Conservation (phyloP, 352 stramenopile genomes). For the Phytopythium ostracodes region DNA sequence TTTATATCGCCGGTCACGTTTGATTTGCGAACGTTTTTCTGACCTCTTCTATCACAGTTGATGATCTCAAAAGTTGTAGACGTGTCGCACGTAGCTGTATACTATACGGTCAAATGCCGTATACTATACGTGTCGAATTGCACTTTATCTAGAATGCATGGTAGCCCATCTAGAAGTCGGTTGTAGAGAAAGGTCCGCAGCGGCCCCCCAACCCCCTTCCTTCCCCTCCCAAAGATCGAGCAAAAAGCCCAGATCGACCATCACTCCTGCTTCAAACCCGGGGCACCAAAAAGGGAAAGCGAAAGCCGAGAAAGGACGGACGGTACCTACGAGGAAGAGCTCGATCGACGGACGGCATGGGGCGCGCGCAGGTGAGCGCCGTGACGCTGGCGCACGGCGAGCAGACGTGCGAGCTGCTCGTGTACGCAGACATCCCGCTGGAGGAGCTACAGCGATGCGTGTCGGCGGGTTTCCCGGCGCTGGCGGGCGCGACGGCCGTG, state of each 20-base stretch:
- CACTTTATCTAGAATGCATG: neutral
- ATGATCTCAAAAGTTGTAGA: neutral
- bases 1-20: neutral
- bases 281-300: neutral
- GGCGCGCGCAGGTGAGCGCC: slow-evolving; percentile 22
- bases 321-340: neutral
- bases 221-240: slow-evolving; percentile 12
- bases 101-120: neutral
- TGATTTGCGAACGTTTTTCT: too few species aligned
- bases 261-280: slow-evolving; percentile 1
- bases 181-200: neutral
- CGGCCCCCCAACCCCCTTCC: neutral
- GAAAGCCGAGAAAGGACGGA: slow-evolving; percentile 3
- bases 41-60: too few species aligned
- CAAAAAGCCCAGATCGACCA: neutral
- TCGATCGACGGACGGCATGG: neutral
- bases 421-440: slow-evolving; percentile 31
- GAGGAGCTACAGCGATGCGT: slow-evolving; percentile 54
- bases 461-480: slow-evolving; percentile 32
- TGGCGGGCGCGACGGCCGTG: slow-evolving; percentile 9
- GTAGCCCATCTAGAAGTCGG: neutral
- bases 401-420: slow-evolving; percentile 30
- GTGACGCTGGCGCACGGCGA: slow-evolving; percentile 33
- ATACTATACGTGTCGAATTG: neutral
- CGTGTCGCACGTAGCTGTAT: neutral